A percentile compares a stretch with the other conserved stretches of the same genome.
phyloP scores from a whole-genome alignment of 2,329 filamentous ascomycete species.

The Colletotrichum sp. region DNA sequence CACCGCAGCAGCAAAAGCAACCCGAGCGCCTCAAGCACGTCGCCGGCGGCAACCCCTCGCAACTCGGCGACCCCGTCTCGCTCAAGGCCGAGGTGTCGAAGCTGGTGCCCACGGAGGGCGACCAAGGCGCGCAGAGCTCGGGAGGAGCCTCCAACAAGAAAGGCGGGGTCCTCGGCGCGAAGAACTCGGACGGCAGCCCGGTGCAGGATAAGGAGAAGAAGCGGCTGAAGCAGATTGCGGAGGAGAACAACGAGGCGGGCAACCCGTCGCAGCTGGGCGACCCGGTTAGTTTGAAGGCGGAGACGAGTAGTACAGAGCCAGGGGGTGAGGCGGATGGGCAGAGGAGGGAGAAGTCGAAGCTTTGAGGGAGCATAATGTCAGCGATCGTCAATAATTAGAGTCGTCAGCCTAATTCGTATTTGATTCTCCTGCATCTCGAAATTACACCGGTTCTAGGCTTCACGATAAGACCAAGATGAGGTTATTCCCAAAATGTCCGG shows the following conservation, averaged over 20 bases:
- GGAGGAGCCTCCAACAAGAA: background rate
- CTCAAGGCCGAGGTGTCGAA: constrained; percentile 39
- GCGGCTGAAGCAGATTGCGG: constrained; percentile 19
- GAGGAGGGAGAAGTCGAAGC: constrained; percentile 11
- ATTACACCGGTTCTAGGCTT: no score
- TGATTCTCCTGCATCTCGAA: background rate
- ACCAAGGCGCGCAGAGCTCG: background rate
- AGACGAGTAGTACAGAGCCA: constrained; percentile 34
- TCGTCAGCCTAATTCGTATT: background rate
- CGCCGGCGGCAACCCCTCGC: constrained; percentile 36
- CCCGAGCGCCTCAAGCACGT: constrained; percentile 20
- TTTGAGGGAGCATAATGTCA: background rate
- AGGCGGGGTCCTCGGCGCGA: background rate
- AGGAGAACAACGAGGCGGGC: constrained; percentile 30
- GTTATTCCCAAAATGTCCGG: no score
- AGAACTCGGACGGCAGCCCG: constrained; percentile 18
- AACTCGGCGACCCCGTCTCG: constrained; percentile 43
- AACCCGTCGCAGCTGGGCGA: constrained; percentile 44
- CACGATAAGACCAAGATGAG: no score
- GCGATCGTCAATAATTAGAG: rapidly evolving
- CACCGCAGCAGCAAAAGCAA: constrained; percentile 1
- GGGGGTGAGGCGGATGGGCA: constrained; percentile 28
- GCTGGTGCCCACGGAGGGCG: constrained; percentile 12
- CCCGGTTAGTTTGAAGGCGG: constrained; percentile 43
- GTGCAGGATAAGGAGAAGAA: constrained; percentile 13